These are phyloP conservation scores for Lepraria neglecta DNA, from an alignment of 495 filamentous ascomycete genomes.

Conservation along the genomic window DNA sequence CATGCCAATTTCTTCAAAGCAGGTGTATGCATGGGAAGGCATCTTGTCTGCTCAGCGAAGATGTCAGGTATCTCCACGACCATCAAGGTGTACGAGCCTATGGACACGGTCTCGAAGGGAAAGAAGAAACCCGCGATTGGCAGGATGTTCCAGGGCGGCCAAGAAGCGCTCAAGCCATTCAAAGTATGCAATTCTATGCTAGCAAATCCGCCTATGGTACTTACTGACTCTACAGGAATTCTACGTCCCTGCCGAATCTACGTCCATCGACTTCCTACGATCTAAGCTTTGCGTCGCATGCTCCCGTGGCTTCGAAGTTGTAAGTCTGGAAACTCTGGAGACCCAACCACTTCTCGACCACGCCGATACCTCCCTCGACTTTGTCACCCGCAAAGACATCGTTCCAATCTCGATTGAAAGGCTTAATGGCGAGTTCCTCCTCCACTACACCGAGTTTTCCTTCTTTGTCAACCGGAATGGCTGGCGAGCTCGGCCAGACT, in stretches of 20 bases:
- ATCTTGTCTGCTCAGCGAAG: slow-evolving; percentile 93
- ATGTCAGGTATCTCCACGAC: slow-evolving; percentile 82
- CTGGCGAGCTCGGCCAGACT: slow-evolving; percentile 92
- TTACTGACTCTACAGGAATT: slow-evolving; percentile 57
- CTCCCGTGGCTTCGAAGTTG: slow-evolving; percentile 92
- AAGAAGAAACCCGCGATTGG: slow-evolving; percentile 88
- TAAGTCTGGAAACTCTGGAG: slow-evolving; percentile 92
- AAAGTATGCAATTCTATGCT: slow-evolving; percentile 49
- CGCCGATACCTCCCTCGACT: slow-evolving; percentile 95
- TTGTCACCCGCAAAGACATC: slow-evolving; percentile 87
- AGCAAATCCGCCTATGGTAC: not conserved
- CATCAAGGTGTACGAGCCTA: slow-evolving; percentile 96
- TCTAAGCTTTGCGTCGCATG: slow-evolving; percentile 96
- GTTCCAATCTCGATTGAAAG: slow-evolving; percentile 98
- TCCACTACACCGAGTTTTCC: slow-evolving; percentile 96
- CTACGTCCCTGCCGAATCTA: slow-evolving; percentile 94
- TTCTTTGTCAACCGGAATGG: slow-evolving; percentile 99
- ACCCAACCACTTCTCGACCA: slow-evolving; percentile 96
- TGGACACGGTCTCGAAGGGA: slow-evolving; percentile 78
- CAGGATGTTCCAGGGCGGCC: slow-evolving; percentile 89
- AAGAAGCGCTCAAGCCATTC: slow-evolving; percentile 91
- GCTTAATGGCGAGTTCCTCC: slow-evolving; percentile 89
- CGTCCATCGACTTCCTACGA: slow-evolving; percentile 93
- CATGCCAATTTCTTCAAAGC: slow-evolving; percentile 98
- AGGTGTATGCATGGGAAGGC: slow-evolving; percentile 88